Percentiles rank a stretch among this genome's conserved stretches.
phyloP scores from a whole-genome alignment of 1,284 basidiomycete genomes.

The Hypsizygus ulmarius region DNA sequence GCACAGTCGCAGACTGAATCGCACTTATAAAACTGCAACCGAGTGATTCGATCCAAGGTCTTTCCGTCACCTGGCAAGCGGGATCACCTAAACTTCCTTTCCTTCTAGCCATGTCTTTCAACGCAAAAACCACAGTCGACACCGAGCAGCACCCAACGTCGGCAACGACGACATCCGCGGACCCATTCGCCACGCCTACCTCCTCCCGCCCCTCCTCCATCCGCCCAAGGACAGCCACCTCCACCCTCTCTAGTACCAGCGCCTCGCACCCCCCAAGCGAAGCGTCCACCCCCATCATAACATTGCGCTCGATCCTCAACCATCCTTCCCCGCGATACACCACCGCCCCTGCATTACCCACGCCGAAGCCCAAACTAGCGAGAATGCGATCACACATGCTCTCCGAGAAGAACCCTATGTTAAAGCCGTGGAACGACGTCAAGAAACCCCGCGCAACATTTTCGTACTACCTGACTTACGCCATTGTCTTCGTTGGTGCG shows the following conservation, averaged over 20 bases:
- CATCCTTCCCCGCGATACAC: slow-evolving; percentile 8
- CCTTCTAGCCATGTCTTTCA: too few species aligned
- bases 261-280: slow-evolving; percentile 12
- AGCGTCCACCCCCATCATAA: slow-evolving; percentile 12
- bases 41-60: background rate
- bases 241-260: slow-evolving; percentile 27
- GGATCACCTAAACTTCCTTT: too few species aligned
- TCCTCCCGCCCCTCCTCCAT: slow-evolving; percentile 33
- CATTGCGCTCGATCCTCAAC: slow-evolving; percentile 21
- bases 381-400: slow-evolving; percentile 41
- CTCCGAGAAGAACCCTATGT: slow-evolving; percentile 26
- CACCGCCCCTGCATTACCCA: slow-evolving; percentile 9
- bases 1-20: too few species aligned
- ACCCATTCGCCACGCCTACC: slow-evolving; percentile 36
- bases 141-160: background rate
- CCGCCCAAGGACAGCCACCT: slow-evolving; percentile 23
- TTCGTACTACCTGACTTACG: slow-evolving; percentile 58
- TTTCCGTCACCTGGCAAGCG: background rate
- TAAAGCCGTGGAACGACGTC: slow-evolving; percentile 60
- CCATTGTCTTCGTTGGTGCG: slow-evolving; percentile 44
- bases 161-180: slow-evolving; percentile 3
- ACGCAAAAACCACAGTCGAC: too few species aligned
- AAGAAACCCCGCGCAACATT: slow-evolving; percentile 50
- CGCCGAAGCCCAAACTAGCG: slow-evolving; percentile 20
- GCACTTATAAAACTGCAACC: slow-evolving; percentile 9